Percentiles rank a stretch among this genome's conserved stretches.
Evolutionary conservation across 768 basidiomycete genomes (phyloP).

Genomic region (Rossbeevera mucosa): DNA sequence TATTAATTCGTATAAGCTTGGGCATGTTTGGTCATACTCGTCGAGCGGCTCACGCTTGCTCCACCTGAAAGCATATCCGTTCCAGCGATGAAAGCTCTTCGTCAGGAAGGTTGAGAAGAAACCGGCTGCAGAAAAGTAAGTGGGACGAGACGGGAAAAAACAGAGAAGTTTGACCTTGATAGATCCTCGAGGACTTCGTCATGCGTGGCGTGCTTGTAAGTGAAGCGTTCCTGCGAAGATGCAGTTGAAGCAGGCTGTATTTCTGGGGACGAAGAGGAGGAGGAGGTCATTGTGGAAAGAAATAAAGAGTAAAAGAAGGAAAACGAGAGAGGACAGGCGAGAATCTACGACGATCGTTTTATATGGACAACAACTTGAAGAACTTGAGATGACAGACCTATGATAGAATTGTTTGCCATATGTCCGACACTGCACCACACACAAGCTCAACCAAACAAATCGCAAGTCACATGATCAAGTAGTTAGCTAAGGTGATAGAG

Average conservation of each 20-base stretch:
- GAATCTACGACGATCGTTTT: slow-evolving; percentile 31
- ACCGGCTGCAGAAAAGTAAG: slow-evolving; percentile 56
- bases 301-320: slow-evolving; percentile 26
- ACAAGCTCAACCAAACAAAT: slow-evolving; percentile 25
- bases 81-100: slow-evolving; percentile 89
- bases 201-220: slow-evolving; percentile 69
- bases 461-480: slow-evolving; percentile 13
- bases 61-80: slow-evolving; percentile 96
- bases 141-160: slow-evolving; percentile 6
- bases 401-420: slow-evolving; percentile 23
- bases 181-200: slow-evolving; percentile 90
- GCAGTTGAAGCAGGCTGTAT: slow-evolving; percentile 46
- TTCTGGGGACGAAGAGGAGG: slow-evolving; percentile 77
- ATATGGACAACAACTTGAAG: slow-evolving; percentile 32
- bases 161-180: slow-evolving; percentile 56
- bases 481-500: no score
- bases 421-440: slow-evolving; percentile 9
- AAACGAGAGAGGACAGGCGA: slow-evolving; percentile 26
- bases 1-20: slow-evolving; percentile 30
- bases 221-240: slow-evolving; percentile 38
- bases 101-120: slow-evolving; percentile 93
- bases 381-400: slow-evolving; percentile 24
- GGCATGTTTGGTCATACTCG: slow-evolving; percentile 7
- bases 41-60: slow-evolving; percentile 79
- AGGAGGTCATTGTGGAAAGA: slow-evolving; percentile 57